Evolutionary conservation across 805 yeast genomes (phyloP).

Genomic region (Sungouiozyma ichnusensis): DNA sequence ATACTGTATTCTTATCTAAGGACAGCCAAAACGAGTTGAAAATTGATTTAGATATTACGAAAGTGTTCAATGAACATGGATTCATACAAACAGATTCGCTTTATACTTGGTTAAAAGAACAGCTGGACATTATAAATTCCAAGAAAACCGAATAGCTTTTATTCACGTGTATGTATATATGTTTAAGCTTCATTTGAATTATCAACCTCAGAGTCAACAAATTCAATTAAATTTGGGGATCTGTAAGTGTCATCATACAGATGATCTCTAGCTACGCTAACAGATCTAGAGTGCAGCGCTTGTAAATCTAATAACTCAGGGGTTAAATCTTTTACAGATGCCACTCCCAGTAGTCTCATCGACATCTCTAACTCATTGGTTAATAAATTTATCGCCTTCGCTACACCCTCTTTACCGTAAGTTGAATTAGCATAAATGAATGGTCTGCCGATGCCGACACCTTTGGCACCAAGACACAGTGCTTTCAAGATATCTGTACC

Average conservation of each 20-base stretch:
- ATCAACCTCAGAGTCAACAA: conserved; percentile 23
- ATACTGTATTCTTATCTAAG: conserved; percentile 29
- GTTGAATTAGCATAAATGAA: conserved; percentile 52
- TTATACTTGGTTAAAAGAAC: conserved; percentile 30
- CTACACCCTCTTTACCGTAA: conserved; percentile 57
- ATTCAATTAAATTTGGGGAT: conserved; percentile 42
- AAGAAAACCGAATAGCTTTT: conserved; percentile 32
- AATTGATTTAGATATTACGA: conserved; percentile 22
- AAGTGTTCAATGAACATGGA: conserved; percentile 33
- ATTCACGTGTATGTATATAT: conserved; percentile 3
- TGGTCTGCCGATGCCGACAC: conserved; percentile 63
- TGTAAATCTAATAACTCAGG: conserved; percentile 51
- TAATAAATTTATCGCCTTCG: conserved; percentile 48
- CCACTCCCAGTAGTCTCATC: conserved; percentile 73
- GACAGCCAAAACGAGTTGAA: conserved; percentile 8
- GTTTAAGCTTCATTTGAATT: background rate
- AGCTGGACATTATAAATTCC: conserved; percentile 28
- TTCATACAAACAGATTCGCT: conserved; percentile 34
- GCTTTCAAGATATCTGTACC: conserved; percentile 61
- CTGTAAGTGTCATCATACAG: conserved; percentile 48
- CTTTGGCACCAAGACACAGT: conserved; percentile 56
- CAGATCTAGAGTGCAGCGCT: conserved; percentile 33
- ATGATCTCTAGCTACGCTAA: conserved; percentile 43
- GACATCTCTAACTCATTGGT: conserved; percentile 64
- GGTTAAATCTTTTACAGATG: conserved; percentile 46